phyloP scores from a whole-genome alignment of 169 alveolate species.

The Plasmodium vivax region DNA sequence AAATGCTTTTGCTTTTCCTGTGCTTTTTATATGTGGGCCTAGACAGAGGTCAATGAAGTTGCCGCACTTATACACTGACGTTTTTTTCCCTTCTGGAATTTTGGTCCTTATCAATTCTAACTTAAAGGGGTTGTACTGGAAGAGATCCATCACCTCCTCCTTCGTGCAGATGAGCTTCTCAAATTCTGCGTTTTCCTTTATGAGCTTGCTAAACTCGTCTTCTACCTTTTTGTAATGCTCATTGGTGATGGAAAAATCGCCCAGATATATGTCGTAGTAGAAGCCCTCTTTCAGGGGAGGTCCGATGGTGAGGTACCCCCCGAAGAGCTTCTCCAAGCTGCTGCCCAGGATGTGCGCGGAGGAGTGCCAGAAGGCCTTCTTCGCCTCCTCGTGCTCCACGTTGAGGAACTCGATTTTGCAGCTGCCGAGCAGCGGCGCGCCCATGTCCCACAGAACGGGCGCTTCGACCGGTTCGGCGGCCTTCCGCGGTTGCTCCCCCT shows the following conservation, averaged over 20 bases:
- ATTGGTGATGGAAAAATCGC: constrained; percentile 85
- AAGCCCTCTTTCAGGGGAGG: constrained; percentile 97
- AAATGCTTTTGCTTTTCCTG: constrained; percentile 95
- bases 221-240: constrained; percentile 75
- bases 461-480: background rate
- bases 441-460: constrained; percentile 93
- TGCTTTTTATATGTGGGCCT: constrained; percentile 99
- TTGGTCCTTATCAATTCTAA: constrained; percentile 95
- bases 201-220: constrained; percentile 77
- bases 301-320: constrained; percentile 98
- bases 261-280: constrained; percentile 98
- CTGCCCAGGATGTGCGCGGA: constrained; percentile 96
- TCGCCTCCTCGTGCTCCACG: constrained; percentile 95
- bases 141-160: constrained; percentile 97
- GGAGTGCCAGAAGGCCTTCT: constrained; percentile 98
- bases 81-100: constrained; percentile 94
- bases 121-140: constrained; percentile 98
- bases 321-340: constrained; percentile 95
- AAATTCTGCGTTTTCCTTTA: constrained; percentile 92
- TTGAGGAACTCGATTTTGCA: constrained; percentile 92
- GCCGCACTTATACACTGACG: constrained; percentile 98
- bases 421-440: constrained; percentile 97
- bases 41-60: constrained; percentile 98
- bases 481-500: background rate
- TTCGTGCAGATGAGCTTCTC: constrained; percentile 95